A percentile compares a stretch with the other conserved stretches of the same genome.
Evolutionary conservation across 1,284 basidiomycete species (phyloP).

Genomic region (Naganishia albida): DNA sequence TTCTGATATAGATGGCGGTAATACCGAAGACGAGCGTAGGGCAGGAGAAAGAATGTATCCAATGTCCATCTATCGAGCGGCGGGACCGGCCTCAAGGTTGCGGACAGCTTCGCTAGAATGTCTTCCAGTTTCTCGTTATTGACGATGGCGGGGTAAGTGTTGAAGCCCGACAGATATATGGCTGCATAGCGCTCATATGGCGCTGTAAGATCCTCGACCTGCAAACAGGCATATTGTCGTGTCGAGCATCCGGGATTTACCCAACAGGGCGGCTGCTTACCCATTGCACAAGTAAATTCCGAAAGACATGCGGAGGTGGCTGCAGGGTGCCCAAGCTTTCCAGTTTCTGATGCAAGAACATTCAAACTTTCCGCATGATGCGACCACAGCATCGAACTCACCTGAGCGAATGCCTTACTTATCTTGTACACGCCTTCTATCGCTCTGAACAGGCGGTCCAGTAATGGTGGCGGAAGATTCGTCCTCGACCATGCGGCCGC

Average conservation of each 20-base stretch:
- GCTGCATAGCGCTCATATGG: slow-evolving; percentile 82
- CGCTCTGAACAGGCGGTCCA: slow-evolving; percentile 92
- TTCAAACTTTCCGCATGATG: too few species aligned
- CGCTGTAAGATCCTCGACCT: slow-evolving; percentile 86
- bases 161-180: slow-evolving; percentile 75
- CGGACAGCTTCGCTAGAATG: slow-evolving; percentile 58
- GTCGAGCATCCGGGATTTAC: background rate
- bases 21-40: slow-evolving; percentile 80
- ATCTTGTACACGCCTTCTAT: slow-evolving; percentile 90
- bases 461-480: slow-evolving; percentile 87
- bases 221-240: slow-evolving; percentile 33
- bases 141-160: slow-evolving; percentile 75
- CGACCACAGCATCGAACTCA: slow-evolving; percentile 53
- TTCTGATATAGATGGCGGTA: slow-evolving; percentile 89
- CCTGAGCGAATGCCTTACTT: slow-evolving; percentile 75
- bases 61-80: slow-evolving; percentile 68
- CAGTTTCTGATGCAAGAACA: slow-evolving; percentile 67
- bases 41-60: slow-evolving; percentile 82
- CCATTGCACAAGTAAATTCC: slow-evolving; percentile 96
- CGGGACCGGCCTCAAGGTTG: slow-evolving; percentile 38
- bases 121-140: slow-evolving; percentile 69
- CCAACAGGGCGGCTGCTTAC: slow-evolving; percentile 57
- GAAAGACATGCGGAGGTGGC: slow-evolving; percentile 89
- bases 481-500: slow-evolving; percentile 94
- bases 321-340: slow-evolving; percentile 93